Conservation (phyloP, 1,284 basidiomycete species). For the Fomes fomentarius region DNA sequence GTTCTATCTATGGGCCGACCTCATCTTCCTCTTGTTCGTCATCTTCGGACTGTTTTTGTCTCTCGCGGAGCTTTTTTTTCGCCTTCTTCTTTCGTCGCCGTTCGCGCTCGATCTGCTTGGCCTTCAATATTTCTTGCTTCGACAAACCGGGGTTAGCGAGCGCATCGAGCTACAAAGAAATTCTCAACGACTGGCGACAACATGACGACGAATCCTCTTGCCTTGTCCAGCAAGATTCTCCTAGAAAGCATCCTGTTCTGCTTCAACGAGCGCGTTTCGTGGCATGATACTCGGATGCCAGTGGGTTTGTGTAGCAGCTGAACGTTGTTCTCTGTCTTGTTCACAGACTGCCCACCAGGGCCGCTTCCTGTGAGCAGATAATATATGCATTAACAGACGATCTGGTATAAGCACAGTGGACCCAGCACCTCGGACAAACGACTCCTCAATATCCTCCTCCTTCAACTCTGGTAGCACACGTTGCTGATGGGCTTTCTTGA, state of each 20-base stretch:
- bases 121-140: conserved; percentile 64
- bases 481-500: conserved; percentile 67
- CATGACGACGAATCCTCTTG: conserved; percentile 36
- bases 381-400: conserved; percentile 19
- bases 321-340: conserved; percentile 85
- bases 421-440: conserved; percentile 70
- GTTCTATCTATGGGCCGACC: no score
- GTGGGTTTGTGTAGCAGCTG: conserved; percentile 80
- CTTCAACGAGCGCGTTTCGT: conserved; percentile 76
- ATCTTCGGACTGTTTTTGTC: conserved; percentile 17
- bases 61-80: conserved; percentile 33
- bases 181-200: background rate
- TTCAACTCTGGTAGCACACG: conserved; percentile 65
- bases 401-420: conserved; percentile 15
- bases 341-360: conserved; percentile 84
- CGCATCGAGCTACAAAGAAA: conserved; percentile 59
- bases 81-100: conserved; percentile 69
- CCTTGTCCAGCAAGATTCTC: conserved; percentile 70
- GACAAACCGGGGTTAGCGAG: conserved; percentile 75
- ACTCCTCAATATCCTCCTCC: conserved; percentile 76
- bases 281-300: conserved; percentile 75
- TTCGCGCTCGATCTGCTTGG: conserved; percentile 73
- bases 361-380: conserved; percentile 63
- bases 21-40: background rate
- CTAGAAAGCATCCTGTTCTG: conserved; percentile 75